Evolutionary conservation across 2,329 filamentous ascomycete genomes (phyloP), one percentile per base, ranked within the genome.

Genomic region (Fusarium annulatum): DNA sequence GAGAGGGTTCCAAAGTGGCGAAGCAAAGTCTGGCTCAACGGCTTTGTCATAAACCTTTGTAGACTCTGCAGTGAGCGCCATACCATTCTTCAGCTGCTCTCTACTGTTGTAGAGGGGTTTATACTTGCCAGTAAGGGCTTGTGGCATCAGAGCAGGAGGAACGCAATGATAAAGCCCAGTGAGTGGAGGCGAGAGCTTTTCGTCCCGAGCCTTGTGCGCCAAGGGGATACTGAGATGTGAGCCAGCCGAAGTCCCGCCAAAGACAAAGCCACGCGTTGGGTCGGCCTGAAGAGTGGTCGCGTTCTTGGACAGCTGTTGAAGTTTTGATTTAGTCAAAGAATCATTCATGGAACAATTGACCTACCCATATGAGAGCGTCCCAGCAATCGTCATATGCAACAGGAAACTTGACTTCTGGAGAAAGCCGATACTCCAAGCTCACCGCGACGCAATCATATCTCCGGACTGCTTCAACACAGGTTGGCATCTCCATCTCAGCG

Each of bases 401-500:
- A 1, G 55, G 55, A 7, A 58, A 58, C 30, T 58, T 58, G 30
- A 58, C 41, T 26, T 48, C 55, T 8, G 55, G 55, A 12, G 55
- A 58, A 15, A 58, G 55, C 0, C 55, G 55, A 6, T 58, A 48
- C 12, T 58, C 41, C 41, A 58, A 23, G 2, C 41, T 58, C 9
- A 58, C 39, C 2, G 41, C 41, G 7, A 58, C 55, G 5, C 55
- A 58, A 18, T 48, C 55, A 8, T n/a, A 58, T 33, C n/a, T 48
- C 4, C 18, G 12, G 4, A 48, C 55, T 14, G 55, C 41, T 16
- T 48, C 41, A 21, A 58, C 41, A 6, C 55, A 58, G 9, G 41
- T 58, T 15, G 55, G 41, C 41, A 58, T 59, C 23, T 59, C 56
- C 42, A 59, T 59, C 33, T 59, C 56, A 5, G 56, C 43, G 12